Base-by-base conservation (phyloP, 2,329 filamentous ascomycete species). In the Monosporascus sp. region DNA sequence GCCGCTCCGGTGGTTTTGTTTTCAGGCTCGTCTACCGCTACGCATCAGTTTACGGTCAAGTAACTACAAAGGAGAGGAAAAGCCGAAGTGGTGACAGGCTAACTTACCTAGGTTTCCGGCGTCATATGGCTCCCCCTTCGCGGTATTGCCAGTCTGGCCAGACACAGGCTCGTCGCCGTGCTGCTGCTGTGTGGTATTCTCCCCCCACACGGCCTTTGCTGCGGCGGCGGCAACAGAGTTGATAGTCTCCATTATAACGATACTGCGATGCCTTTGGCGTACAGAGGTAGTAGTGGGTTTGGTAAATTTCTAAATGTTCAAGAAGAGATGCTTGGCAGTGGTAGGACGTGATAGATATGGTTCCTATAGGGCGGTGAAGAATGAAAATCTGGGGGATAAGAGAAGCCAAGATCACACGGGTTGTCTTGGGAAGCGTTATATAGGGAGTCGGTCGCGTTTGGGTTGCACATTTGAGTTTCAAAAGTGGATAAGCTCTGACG, bases 91-190 rank as follows among this genome's bases (percentile, higher is more conserved):
- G 26, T 41, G 45, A 58, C 72, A 20, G 17, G 50, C 31, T 14
- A 60, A 69, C 83, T 76, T 79, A 74, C 82, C 78, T n/a, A 81
- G 72, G 68, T 94, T 94, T 48, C 90, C 90, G 54, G 84, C 83
- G 65, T 94, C 90, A 63, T 85, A 95, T 0, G 90, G 90, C 68
- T 93, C 86, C 14, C 81, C 82, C 44, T 77, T 78, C 24, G 79
- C 78, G 5, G 88, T 87, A 66, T 86, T 74, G 40, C 90, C 90
- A 53, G 78, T 74, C 50, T 82, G 74, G 22, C 90, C 90, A 20
- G 88, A 87, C 45, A 91, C 69, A 19, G 90, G 90, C 72, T 95
- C 90, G 70, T 74, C 50, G 67, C 70, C 41, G 72, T 74, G 6
- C 70, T 68, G 2, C 65, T 65, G 17, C 68, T 50, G 58, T 51